These are phyloP conservation scores for Aspergillus candidus DNA, from an alignment of 2,329 filamentous ascomycete species.

Conservation along the genomic window DNA sequence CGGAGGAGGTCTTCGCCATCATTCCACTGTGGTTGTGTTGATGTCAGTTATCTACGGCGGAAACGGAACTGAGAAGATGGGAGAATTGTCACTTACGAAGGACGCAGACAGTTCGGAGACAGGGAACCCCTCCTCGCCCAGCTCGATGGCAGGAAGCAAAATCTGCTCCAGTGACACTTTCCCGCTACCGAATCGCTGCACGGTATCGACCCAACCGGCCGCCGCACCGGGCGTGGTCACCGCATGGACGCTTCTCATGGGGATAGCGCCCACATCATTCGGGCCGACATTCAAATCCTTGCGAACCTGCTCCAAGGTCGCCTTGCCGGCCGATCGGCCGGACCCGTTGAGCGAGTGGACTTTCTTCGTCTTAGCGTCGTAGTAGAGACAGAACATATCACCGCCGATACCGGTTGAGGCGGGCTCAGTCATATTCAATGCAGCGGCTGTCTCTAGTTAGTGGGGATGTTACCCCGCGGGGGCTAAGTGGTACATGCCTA, in stretches of 20 bases:
- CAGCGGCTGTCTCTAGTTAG: conserved; percentile 58
- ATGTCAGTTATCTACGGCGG: not conserved
- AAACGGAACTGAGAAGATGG: not conserved
- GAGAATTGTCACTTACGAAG: conserved; percentile 50
- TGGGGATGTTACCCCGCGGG: too few relatives aligned
- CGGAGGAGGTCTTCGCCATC: conserved; percentile 58
- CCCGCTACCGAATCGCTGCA: conserved; percentile 84
- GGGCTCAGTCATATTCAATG: conserved; percentile 88
- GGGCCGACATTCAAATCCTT: conserved; percentile 61
- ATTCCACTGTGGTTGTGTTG: conserved; percentile 57
- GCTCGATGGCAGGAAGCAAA: conserved; percentile 71
- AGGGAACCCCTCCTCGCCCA: conserved; percentile 84
- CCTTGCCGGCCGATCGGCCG: conserved; percentile 68
- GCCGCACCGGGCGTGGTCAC: conserved; percentile 86
- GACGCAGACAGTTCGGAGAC: conserved; percentile 71
- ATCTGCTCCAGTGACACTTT: conserved; percentile 72
- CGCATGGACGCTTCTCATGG: conserved; percentile 68
- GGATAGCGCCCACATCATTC: conserved; percentile 56
- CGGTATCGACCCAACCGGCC: conserved; percentile 86
- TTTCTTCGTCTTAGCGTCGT: conserved; percentile 73
- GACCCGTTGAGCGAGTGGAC: conserved; percentile 88
- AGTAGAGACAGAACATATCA: conserved; percentile 95
- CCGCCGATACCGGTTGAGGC: conserved; percentile 91
- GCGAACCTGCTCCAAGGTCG: conserved; percentile 63
- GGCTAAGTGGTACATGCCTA: conserved; percentile 51